Base-by-base conservation (phyloP, 2,329 filamentous ascomycete species). In the Fulvia fulva region DNA sequence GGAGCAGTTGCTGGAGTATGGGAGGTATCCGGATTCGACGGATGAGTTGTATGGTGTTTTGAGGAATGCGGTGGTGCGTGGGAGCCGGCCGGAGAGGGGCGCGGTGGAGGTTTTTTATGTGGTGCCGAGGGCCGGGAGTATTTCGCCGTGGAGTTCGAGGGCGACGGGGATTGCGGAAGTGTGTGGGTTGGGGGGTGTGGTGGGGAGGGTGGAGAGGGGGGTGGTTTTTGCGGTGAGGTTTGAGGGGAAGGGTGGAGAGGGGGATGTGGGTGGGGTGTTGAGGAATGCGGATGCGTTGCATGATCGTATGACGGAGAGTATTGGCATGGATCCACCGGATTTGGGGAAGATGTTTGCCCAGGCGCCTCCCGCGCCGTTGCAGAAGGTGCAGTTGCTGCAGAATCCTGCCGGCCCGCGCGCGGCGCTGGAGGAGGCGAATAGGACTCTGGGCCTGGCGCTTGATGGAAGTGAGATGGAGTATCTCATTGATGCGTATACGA, bases 91-190 rank as follows among this genome's bases (percentile, higher is more conserved):
- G 66, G 80, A 83, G 59, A 77, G 80, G 54, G 54, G 53, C n/a
- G 74, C 79, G 58, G 78, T 80, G 45, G 76, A 81, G 51, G 79
- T 87, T 62, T 83, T 89, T 72, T 90, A 91, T 71, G 82, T 96
- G 58, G 86, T 83, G 49, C 93, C 93, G 21, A 85, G 93, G 65
- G 89, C 89, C 19, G 85, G 85, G 68, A 92, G 85, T 1, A 87
- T 96, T 66, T 97, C 92, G 43, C 94, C 94, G 72, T 99, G 94
- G 94, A 97, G 91, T 76, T 96, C 92, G 57, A 92, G 97, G 75
- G 93, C 92, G 26, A 96, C 93, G 49, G 93, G 87, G 72, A 97
- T 97, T 73, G 89, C 93, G 55, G 87, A 94, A 65, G 93, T 97
- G 30, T 97, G 93, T 72, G 92, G 90, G 25, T 79, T 97, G 59